Evolutionary conservation across 2,329 filamentous ascomycete genomes (phyloP), one percentile per base, ranked within the genome.

Genomic region (Calycina marina): DNA sequence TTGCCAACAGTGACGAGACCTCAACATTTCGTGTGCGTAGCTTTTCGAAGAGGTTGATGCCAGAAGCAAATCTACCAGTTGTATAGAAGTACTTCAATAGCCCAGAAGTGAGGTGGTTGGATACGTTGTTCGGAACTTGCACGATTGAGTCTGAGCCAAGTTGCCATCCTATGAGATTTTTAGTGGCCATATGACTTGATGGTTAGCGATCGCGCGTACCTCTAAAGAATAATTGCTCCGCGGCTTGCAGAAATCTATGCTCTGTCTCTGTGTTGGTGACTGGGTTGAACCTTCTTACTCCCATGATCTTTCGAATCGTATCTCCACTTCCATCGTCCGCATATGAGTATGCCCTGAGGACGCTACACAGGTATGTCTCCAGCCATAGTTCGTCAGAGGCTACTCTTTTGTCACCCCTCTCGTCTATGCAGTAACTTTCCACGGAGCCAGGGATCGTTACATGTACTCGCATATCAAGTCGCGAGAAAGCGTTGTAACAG

Each of bases 401-500:
- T 44, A 90, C 81, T 43, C 85, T 74, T 62, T 93, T 93, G 55
- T 94, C 88, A 43, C 90, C 90, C 49, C 86, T 76, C 60, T 98
- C 90, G 56, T 98, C 88, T 36, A 98, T 81, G 56, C 88, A 96
- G 56, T 94, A 96, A 58, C 84, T 92, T 56, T 98, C 88, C 32
- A 98, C 84, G 6, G 82, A 90, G 39, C 90, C 90, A 12, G 90
- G 90, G 42, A 98, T 96, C 43, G 86, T 88, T 38, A 98, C 88
- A 52, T 96, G 86, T 9, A 98, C 88, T 39, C 90, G 84, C 90
- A 98, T 98, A 52, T 98, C 90, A 32, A 96, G 69, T 42, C 92
- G 74, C 4, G 90, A 96, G 57, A 98, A 94, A 43, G 90, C 90
- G 82, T 98, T 98, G 68, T 98, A 98, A 60, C 90, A 98, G 60